Base-by-base conservation (phyloP, 495 filamentous ascomycete species). In the Xylaria bambusicola region DNA sequence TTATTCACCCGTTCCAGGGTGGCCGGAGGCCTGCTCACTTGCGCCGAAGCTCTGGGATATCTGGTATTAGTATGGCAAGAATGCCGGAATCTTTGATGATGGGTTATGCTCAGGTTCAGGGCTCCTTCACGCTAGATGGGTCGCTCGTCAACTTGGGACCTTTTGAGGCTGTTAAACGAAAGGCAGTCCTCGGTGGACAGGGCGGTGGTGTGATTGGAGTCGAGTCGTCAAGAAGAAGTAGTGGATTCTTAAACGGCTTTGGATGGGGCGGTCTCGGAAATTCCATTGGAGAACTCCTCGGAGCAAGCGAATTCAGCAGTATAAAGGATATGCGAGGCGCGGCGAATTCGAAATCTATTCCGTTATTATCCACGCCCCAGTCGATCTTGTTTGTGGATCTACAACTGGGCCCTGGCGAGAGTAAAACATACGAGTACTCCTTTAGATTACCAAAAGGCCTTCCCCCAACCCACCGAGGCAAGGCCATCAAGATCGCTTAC, bases 301-400 rank as follows among this genome's bases (percentile, higher is more conserved):
- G 92, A 8, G 86, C 87, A 18, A 87, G 87, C 46, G 92, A 96
- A 60, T 84, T 92, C 61, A 94, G 93, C 75, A 95, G 87, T 52
- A 90, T 98, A 60, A 91, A 91, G 73, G 91, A 97, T 66, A 96
- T 97, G 90, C 89, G 91, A 63, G 89, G 88, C 0, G 86, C 88
- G 56, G 86, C 88, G 24, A 84, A 77, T 62, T 88, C 92, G 15
- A 89, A 88, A 69, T 88, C 88, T 18, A 87, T 98, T 38, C 94
- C 94, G 2, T 78, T 98, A 38, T 73, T 98, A 18, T 95, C 92
- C 21, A 97, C 94, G 7, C 91, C 93, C n/a, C 94, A 98, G 72
- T 96, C 92, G 6, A 91, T 98, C 60, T 79, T 98, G 15, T 98
- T 98, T 66, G 93, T 98, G 36, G 92, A 98, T 68, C 80, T 98